Evolutionary conservation across 2,329 filamentous ascomycete species (phyloP).

Genomic region (Neocatenulostroma microsporum): DNA sequence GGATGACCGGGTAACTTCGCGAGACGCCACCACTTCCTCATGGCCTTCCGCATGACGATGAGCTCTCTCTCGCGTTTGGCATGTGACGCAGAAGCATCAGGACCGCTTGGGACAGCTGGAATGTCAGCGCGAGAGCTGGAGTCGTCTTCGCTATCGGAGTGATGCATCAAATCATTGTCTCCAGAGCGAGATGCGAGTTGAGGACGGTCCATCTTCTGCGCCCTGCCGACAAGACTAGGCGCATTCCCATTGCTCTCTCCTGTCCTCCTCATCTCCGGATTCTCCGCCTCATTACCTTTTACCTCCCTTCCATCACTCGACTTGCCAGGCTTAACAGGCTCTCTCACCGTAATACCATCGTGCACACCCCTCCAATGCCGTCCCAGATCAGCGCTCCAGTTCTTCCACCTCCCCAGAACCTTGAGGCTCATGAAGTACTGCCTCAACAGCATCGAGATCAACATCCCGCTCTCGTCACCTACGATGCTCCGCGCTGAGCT

Average conservation of each 20-base stretch:
- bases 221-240: constrained; percentile 7
- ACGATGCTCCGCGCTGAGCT: constrained; percentile 71
- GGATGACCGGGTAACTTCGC: constrained; percentile 52
- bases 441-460: constrained; percentile 77
- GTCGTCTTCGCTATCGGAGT: constrained; percentile 33
- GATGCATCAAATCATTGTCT: too few species aligned
- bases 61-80: constrained; percentile 44
- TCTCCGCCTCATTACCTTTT: too few species aligned
- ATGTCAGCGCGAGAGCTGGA: constrained; percentile 31
- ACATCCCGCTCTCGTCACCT: constrained; percentile 75
- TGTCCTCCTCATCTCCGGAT: too few species aligned
- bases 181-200: too few species aligned
- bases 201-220: constrained; percentile 4
- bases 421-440: constrained; percentile 88
- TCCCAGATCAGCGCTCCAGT: constrained; percentile 56
- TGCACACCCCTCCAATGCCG: constrained; percentile 62
- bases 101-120: constrained; percentile 31
- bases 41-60: constrained; percentile 59
- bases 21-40: constrained; percentile 63
- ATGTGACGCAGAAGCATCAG: constrained; percentile 27
- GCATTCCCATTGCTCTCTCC: constrained; percentile 1
- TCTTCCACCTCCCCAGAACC: constrained; percentile 70
- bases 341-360: constrained; percentile 43
- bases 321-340: constrained; percentile 15
- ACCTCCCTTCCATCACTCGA: constrained; percentile 5